Evolutionary conservation across 139 green algal genomes (phyloP), one percentile per base, ranked within the genome.

Genomic region (Coelastrella sp.): DNA sequence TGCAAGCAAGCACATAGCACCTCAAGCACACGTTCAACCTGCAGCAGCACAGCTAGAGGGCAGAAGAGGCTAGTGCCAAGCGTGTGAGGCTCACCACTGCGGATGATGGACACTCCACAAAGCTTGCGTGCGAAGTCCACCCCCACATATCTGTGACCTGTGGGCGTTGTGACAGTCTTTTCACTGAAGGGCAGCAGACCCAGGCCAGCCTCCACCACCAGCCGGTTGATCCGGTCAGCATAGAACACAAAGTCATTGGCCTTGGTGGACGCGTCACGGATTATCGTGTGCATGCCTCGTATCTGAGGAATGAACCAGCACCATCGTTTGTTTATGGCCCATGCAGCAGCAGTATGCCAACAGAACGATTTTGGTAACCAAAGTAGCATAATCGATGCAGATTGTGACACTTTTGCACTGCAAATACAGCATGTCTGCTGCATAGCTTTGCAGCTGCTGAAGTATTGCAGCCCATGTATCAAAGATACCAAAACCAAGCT

Each of bases 211-310:
- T 99, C 97, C 61, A 99, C 96, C 78, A 94, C 91, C 78, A 92
- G 95, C 93, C 87, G 35, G 49, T 88, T 88, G 84, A 88, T 56
- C 19, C 84, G 66, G 68, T 88, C 84, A 11, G 98, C 93, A 89
- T 99, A 99, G 92, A 99, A 99, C 7, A 99, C 96, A 95, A 99
- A 99, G 87, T 89, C 91, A 61, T 96, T 90, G 83, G 98, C 98
- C 91, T 85, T 88, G 25, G 96, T 98, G 8, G 91, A 87, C 7
- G 57, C 27, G 90, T 99, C 96, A 10, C 98, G 94, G 66, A 99
- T 98, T 90, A 99, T 98, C 35, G 98, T 99, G 96, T 99, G 98
- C 97, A 99, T 99, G 89, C 98, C 97, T 24, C 88, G 79, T 68
- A 91, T 93, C 93, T 98, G 84, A 20, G 68, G 82, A 49, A 10